Evolutionary conservation across 768 basidiomycete species (phyloP).

Genomic region (Termitomyces sp.): DNA sequence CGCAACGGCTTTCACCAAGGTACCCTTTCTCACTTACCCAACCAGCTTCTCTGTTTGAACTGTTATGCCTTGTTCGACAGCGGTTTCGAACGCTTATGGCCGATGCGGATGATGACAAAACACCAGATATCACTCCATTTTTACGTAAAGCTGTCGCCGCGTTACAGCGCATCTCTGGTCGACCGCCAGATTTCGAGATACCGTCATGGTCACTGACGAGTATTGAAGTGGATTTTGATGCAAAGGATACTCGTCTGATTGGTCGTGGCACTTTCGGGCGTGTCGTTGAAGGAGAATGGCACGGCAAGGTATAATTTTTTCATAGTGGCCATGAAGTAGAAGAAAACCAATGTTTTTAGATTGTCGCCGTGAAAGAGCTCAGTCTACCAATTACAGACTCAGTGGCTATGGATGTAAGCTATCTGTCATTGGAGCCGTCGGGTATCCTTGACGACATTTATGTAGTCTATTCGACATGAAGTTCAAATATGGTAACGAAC

Average conservation of each 20-base stretch:
- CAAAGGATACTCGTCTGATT: slow-evolving; percentile 11
- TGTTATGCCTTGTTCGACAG: background rate
- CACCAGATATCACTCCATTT: slow-evolving; percentile 6
- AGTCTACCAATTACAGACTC: slow-evolving; percentile 9
- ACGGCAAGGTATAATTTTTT: slow-evolving; percentile 12
- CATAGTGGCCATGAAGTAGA: background rate
- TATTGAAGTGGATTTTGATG: slow-evolving; percentile 18
- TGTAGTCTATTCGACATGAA: slow-evolving; percentile 34
- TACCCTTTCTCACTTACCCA: background rate
- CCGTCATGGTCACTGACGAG: slow-evolving; percentile 20
- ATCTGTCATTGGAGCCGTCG: background rate
- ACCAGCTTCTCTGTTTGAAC: background rate
- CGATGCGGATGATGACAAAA: background rate
- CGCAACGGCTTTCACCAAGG: slow-evolving; percentile 13
- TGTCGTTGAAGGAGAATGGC: slow-evolving; percentile 22
- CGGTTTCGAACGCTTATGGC: slow-evolving; percentile 1
- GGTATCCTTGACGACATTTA: background rate
- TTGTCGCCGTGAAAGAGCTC: slow-evolving; percentile 26
- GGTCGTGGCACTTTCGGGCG: slow-evolving; percentile 22
- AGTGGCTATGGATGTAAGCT: slow-evolving; percentile 6
- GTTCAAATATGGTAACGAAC: slow-evolving; percentile 32
- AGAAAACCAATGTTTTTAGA: slow-evolving; percentile 4
- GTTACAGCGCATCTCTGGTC: slow-evolving; percentile 10
- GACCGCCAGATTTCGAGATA: slow-evolving; percentile 12
- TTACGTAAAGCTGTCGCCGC: slow-evolving; percentile 9